phyloP scores from a whole-genome alignment of 108 stramenopile genomes.

The Cyclotella sp. region DNA sequence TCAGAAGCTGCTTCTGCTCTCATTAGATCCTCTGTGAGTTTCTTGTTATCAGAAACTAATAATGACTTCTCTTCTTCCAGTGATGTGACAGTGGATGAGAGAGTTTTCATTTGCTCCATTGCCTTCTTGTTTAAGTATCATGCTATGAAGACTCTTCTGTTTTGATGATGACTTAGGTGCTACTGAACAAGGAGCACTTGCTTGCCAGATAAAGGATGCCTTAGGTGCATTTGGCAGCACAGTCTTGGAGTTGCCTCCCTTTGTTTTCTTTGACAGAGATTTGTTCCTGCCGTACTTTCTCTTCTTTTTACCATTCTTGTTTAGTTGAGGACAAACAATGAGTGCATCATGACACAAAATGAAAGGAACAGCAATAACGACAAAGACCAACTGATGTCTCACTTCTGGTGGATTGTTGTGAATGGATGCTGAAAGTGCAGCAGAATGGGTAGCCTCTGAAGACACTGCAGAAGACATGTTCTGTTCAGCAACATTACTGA shows the following conservation, averaged over 20 bases:
- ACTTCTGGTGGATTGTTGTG: no score
- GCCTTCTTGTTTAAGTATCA: background rate
- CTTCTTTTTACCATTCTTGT: slow-evolving; percentile 2
- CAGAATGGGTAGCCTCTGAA: no score
- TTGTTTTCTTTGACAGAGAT: background rate
- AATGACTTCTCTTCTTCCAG: no score
- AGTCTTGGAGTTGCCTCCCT: slow-evolving; percentile 1
- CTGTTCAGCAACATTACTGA: no score
- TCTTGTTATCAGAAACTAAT: no score
- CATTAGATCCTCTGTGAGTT: background rate
- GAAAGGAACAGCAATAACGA: no score
- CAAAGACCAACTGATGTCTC: no score
- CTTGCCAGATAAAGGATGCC: background rate
- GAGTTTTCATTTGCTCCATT: background rate
- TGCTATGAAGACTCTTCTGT: background rate
- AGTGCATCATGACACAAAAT: no score
- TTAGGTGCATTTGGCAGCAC: background rate
- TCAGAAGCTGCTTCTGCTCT: background rate
- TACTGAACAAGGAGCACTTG: no score
- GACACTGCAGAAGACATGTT: no score
- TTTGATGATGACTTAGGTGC: background rate
- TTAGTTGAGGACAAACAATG: background rate
- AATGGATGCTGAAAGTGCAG: no score
- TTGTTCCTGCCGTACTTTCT: slow-evolving; percentile 2
- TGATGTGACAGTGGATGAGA: no score